phyloP scores from a whole-genome alignment of 768 basidiomycete species.

The Boletus subcaerulescens region DNA sequence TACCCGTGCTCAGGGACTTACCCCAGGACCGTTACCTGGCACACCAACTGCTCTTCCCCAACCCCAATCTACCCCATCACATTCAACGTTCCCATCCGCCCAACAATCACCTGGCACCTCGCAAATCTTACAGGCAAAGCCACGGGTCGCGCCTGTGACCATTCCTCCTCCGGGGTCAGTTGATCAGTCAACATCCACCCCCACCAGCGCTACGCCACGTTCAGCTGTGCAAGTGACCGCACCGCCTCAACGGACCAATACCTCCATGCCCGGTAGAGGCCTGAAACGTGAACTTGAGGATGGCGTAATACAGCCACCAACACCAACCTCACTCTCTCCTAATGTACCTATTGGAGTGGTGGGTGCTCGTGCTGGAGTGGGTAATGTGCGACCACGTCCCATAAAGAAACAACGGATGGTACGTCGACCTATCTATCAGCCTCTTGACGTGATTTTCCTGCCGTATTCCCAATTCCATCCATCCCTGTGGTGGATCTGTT shows the following conservation, averaged over 20 bases:
- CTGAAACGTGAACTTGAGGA: constrained; percentile 35
- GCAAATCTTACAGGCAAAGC: constrained; percentile 22
- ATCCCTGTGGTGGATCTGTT: background rate
- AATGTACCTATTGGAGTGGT: constrained; percentile 32
- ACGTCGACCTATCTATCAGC: constrained; percentile 17
- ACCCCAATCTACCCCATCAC: constrained; percentile 29
- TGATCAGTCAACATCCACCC: constrained; percentile 30
- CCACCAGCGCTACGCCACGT: constrained; percentile 31
- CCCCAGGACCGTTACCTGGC: constrained; percentile 18
- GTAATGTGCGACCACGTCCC: constrained; percentile 60
- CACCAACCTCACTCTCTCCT: constrained; percentile 22
- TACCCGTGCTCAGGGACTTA: constrained; percentile 47
- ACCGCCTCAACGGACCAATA: constrained; percentile 22
- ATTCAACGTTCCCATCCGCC: constrained; percentile 20
- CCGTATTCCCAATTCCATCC: background rate
- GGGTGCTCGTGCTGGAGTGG: constrained; percentile 57
- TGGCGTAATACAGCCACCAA: constrained; percentile 18
- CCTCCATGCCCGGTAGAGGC: constrained; percentile 22
- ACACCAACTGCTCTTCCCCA: constrained; percentile 33
- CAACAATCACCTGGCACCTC: constrained; percentile 22
- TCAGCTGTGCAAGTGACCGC: constrained; percentile 27
- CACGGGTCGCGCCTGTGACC: constrained; percentile 30
- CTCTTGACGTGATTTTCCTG: background rate
- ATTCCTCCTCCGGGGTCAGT: constrained; percentile 30
- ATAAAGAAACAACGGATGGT: constrained; percentile 78